These are phyloP conservation scores for Arabidopsis lyrata DNA, from an alignment of 441 rosid species.

Conservation along the genomic window DNA sequence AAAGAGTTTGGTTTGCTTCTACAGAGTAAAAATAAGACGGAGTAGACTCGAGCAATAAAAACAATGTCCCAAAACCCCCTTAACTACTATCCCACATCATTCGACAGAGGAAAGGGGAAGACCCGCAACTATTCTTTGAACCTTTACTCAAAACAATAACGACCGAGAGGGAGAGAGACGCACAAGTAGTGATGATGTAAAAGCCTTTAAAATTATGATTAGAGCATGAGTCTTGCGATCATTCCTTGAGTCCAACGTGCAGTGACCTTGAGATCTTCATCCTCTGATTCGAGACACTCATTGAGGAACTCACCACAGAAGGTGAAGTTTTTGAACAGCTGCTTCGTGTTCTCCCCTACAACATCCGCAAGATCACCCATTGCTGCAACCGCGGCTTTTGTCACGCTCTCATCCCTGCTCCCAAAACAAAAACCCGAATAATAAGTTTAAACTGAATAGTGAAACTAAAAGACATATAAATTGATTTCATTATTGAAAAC, in stretches of 20 bases:
- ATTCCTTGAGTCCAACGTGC: conserved; percentile 89
- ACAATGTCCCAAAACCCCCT: conserved; percentile 28
- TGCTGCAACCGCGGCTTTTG: conserved; percentile 91
- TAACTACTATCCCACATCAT: conserved; percentile 36
- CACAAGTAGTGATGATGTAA: conserved; percentile 15
- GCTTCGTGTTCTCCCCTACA: conserved; percentile 75
- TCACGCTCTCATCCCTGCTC: conserved; percentile 82
- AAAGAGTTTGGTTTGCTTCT: conserved; percentile 9
- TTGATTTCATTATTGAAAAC: neutral
- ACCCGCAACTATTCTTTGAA: conserved; percentile 23
- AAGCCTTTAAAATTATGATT: conserved; percentile 43
- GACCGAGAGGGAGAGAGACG: conserved; percentile 27
- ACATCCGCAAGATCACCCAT: conserved; percentile 97
- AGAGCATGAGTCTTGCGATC: conserved; percentile 80
- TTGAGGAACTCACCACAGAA: conserved; percentile 71
- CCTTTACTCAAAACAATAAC: conserved; percentile 36
- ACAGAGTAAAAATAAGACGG: conserved; percentile 26
- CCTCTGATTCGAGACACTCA: conserved; percentile 81
- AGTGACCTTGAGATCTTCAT: conserved; percentile 86
- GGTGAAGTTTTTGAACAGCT: conserved; percentile 63
- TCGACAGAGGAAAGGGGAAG: conserved; percentile 34
- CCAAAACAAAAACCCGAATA: neutral
- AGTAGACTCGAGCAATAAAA: conserved; percentile 26
- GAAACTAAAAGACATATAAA: neutral
- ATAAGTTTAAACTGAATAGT: neutral